phyloP scores from a whole-genome alignment of 768 basidiomycete species.

The Lentinus tigrinus region DNA sequence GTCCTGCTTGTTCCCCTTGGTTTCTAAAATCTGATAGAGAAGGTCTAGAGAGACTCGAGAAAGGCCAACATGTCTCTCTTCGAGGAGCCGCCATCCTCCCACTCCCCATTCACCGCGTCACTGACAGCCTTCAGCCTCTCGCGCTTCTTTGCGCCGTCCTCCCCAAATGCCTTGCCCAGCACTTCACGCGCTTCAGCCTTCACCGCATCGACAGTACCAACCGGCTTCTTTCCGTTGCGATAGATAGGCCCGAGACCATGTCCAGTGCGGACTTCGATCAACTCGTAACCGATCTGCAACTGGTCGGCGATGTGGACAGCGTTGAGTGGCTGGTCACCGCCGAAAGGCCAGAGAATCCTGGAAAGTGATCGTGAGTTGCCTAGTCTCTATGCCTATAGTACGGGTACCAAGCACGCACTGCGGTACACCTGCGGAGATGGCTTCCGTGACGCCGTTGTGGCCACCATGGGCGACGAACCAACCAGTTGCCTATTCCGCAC shows the following conservation, averaged over 20 bases:
- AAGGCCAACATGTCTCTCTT: conserved; percentile 6
- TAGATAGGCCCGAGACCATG: conserved; percentile 16
- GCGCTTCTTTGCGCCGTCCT: conserved; percentile 25
- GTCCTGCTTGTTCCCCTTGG: too few relatives aligned
- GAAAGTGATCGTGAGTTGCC: not conserved
- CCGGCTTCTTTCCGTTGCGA: conserved; percentile 17
- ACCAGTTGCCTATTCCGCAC: conserved; percentile 16
- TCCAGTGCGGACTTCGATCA: conserved; percentile 25
- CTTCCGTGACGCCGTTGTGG: conserved; percentile 25
- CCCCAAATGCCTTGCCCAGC: conserved; percentile 21
- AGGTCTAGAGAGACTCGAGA: not conserved
- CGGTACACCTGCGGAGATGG: conserved; percentile 23
- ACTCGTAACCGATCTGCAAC: conserved; percentile 16
- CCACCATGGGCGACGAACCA: conserved; percentile 29
- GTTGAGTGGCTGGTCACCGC: conserved; percentile 25
- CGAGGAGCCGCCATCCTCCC: conserved; percentile 9
- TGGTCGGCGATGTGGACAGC: conserved; percentile 17
- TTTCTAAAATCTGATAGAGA: too few relatives aligned
- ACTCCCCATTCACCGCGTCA: not conserved
- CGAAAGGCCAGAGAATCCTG: conserved; percentile 29
- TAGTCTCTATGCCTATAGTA: not conserved
- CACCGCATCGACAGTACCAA: conserved; percentile 23
- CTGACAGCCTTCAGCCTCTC: conserved; percentile 13
- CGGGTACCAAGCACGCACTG: conserved; percentile 3
- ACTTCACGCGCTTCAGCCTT: conserved; percentile 16